Conservation (phyloP, 805 yeast species). For the Hemisphaericaspora nanyangensis region DNA sequence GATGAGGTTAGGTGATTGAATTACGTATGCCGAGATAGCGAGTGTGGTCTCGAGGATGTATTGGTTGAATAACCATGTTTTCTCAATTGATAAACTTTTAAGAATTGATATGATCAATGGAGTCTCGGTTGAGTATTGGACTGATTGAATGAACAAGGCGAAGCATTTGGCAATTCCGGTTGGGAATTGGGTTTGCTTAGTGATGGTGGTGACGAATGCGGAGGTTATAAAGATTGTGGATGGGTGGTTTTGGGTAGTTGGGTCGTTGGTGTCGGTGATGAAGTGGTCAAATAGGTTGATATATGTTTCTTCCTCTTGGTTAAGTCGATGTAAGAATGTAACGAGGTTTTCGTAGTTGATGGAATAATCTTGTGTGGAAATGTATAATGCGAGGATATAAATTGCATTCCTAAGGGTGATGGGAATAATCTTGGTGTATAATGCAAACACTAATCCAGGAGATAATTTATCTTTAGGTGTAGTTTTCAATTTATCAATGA, state of each 20-base stretch:
- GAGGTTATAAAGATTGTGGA: slow-evolving; percentile 13
- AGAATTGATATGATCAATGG: slow-evolving; percentile 20
- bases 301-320: slow-evolving; percentile 8
- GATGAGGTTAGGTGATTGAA: slow-evolving; percentile 6
- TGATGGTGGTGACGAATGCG: slow-evolving; percentile 12
- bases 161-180: slow-evolving; percentile 1
- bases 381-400: slow-evolving; percentile 14
- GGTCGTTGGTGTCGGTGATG: slow-evolving; percentile 14
- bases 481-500: no score
- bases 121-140: slow-evolving; percentile 6
- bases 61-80: slow-evolving; percentile 60
- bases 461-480: background rate
- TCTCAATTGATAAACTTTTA: slow-evolving; percentile 40
- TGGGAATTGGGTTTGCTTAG: slow-evolving; percentile 9
- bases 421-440: slow-evolving; percentile 9
- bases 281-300: slow-evolving; percentile 11
- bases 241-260: slow-evolving; percentile 6
- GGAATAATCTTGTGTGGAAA: slow-evolving; percentile 6
- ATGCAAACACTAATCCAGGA: background rate
- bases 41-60: slow-evolving; percentile 58
- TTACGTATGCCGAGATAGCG: slow-evolving; percentile 26
- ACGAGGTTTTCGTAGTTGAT: slow-evolving; percentile 2
- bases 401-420: slow-evolving; percentile 9
- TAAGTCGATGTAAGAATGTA: slow-evolving; percentile 7
- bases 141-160: slow-evolving; percentile 23